A percentile compares a stretch with the other conserved stretches of the same genome.
These are phyloP conservation scores for Melampsora occidentalis DNA, from an alignment of 1,284 basidiomycete genomes.

Conservation along the genomic window DNA sequence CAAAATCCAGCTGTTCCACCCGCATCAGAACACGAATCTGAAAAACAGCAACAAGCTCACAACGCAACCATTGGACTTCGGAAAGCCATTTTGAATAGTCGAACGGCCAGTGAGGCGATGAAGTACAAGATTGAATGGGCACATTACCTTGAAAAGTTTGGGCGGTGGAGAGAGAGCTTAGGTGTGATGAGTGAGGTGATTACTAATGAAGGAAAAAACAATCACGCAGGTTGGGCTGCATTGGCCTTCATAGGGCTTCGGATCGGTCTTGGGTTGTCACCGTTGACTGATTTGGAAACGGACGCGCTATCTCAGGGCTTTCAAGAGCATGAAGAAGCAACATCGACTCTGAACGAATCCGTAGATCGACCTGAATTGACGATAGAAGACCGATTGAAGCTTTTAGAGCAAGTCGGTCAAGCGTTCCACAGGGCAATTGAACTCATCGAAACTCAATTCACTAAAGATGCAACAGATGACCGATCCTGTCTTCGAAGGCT, in stretches of 20 bases:
- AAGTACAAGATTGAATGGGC: conserved; percentile 36
- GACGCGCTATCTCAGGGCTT: conserved; percentile 30
- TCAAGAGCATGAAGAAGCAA: background rate
- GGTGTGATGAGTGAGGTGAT: conserved; percentile 30
- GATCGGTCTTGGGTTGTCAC: conserved; percentile 17
- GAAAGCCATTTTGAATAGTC: conserved; percentile 34
- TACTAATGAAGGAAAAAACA: conserved; percentile 21
- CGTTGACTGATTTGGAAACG: conserved; percentile 20
- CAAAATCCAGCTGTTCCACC: conserved; percentile 16
- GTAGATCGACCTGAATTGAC: no score
- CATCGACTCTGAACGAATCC: background rate
- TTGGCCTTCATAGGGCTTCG: conserved; percentile 25
- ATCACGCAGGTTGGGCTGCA: conserved; percentile 16
- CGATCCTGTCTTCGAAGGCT: background rate
- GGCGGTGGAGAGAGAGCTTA: conserved; percentile 32
- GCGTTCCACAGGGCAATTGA: conserved; percentile 21
- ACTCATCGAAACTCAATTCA: conserved; percentile 15
- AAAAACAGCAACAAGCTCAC: conserved; percentile 30
- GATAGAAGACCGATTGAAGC: conserved; percentile 18
- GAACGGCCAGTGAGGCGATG: conserved; percentile 12
- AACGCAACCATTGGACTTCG: conserved; percentile 33
- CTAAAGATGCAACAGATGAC: background rate
- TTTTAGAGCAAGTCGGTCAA: conserved; percentile 19
- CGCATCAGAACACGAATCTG: background rate
- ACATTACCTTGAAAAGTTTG: conserved; percentile 35